Base-by-base conservation (phyloP, 2,329 filamentous ascomycete genomes). In the Pseudogymnoascus sp. region DNA sequence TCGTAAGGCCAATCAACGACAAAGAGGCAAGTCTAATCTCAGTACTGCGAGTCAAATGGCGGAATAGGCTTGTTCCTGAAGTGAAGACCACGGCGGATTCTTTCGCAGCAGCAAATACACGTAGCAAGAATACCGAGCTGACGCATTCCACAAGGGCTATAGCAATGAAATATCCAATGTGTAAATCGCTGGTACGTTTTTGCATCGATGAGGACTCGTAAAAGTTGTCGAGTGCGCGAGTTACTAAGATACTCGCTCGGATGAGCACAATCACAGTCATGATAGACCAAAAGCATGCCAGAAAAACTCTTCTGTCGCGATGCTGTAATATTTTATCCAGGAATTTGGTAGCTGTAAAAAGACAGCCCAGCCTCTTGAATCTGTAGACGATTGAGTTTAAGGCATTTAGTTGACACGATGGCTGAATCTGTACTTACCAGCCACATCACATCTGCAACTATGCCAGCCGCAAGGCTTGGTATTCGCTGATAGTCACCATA, bases 261-360 rank as follows among this genome's bases (percentile, higher is more conserved):
- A 86, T 78, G 0, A 79, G 72, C 1, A 74, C 70, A 38, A 85
- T 82, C 8, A 83, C 74, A 1, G 79, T 74, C 37, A 87, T 74
- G 65, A 87, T 83, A 3, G 79, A 80, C 66, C 84, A 87, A 67
- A 87, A 82, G 4, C 87, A 77, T 3, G 72, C 71, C 40, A 80
- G 76, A 64, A 84, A 84, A 3, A 81, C 73, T 1, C 75, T 71
- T 65, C 73, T 72, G 14, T 69, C 69, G n/a, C 67, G 68, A 60
- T 79, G 77, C 63, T 77, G 78, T 0, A 85, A 73, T n/a, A 83
- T 77, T 28, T 79, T 77, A 14, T 75, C 78, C 0, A 84, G 75
- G 75, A 62, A 83, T 82, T 37, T 82, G 75, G 68, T 82, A 84
- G 62, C 82, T 82, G 61, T 79, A 79, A 60, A 79, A 77, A 0